These are phyloP conservation scores for Mycena venus DNA, from an alignment of 768 basidiomycete genomes.

Conservation along the genomic window DNA sequence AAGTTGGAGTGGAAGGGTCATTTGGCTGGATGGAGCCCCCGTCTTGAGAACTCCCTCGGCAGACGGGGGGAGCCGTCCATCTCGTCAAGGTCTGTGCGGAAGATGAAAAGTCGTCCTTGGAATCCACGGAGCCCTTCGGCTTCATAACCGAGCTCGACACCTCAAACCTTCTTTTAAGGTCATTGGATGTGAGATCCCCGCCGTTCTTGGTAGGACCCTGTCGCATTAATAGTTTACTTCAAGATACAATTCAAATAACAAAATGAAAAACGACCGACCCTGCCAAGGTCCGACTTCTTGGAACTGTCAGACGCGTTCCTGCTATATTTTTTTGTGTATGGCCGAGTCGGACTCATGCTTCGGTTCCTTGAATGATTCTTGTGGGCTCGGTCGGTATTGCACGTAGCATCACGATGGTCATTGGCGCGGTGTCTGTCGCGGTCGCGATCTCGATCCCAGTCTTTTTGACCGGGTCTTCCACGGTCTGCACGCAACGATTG, in stretches of 20 bases:
- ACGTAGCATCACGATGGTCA: not conserved
- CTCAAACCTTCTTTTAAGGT: constrained; percentile 9
- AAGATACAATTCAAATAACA: not conserved
- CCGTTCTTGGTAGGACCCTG: constrained; percentile 18
- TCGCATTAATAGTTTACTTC: constrained; percentile 1
- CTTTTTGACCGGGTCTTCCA: not conserved
- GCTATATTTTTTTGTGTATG: constrained; percentile 19
- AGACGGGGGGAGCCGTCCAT: constrained; percentile 3
- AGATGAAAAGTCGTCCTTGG: constrained; percentile 21
- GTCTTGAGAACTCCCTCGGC: constrained; percentile 8
- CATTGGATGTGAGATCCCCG: constrained; percentile 17
- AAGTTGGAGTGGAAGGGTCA: not conserved
- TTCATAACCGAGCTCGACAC: not conserved
- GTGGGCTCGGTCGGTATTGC: constrained; percentile 2
- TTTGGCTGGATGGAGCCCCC: not conserved
- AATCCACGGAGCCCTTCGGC: constrained; percentile 17
- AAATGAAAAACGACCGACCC: constrained; percentile 8
- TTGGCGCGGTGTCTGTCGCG: constrained; percentile 17
- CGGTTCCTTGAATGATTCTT: constrained; percentile 23
- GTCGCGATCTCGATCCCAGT: constrained; percentile 27
- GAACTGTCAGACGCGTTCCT: constrained; percentile 23
- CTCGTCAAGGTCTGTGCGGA: constrained; percentile 12
- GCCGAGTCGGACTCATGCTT: constrained; percentile 24
- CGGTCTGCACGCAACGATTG: constrained; percentile 20
- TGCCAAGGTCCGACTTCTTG: constrained; percentile 24